These are phyloP conservation scores for Ustilago xerochloae DNA, from an alignment of 1,284 basidiomycete species.

Conservation along the genomic window DNA sequence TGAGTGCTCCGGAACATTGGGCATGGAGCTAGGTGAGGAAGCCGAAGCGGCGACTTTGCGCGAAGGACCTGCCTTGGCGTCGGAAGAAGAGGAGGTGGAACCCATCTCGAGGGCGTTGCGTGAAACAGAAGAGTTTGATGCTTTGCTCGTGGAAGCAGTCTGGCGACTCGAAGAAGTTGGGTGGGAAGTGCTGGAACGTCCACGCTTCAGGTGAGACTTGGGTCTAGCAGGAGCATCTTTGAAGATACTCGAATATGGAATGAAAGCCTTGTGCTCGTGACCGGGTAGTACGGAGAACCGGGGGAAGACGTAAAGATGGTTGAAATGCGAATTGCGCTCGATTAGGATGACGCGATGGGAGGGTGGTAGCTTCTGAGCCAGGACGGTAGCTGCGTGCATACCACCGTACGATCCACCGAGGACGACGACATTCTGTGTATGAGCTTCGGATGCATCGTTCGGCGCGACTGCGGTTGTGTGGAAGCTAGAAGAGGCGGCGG, in stretches of 20 bases:
- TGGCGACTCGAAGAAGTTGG: neutral
- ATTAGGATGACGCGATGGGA: constrained; percentile 70
- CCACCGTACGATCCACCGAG: constrained; percentile 67
- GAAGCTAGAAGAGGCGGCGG: constrained; percentile 16
- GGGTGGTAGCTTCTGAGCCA: constrained; percentile 68
- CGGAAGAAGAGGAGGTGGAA: constrained; percentile 27
- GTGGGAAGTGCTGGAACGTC: constrained; percentile 12
- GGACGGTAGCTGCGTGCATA: constrained; percentile 68
- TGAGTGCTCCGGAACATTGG: constrained; percentile 33
- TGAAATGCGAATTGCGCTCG: constrained; percentile 71
- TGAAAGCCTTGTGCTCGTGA: constrained; percentile 79
- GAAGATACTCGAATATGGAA: constrained; percentile 76
- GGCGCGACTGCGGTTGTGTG: constrained; percentile 1
- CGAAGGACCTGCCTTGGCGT: constrained; percentile 14
- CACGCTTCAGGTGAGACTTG: constrained; percentile 23
- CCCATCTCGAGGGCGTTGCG: constrained; percentile 50
- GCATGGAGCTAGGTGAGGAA: constrained; percentile 36
- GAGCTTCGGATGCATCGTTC: constrained; percentile 30
- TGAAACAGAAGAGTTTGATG: neutral
- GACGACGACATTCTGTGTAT: constrained; percentile 66
- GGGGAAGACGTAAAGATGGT: constrained; percentile 73
- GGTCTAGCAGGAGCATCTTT: constrained; percentile 71
- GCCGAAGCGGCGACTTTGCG: constrained; percentile 21
- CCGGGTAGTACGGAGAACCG: constrained; percentile 76
- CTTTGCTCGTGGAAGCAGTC: neutral